Evolutionary conservation across 495 filamentous ascomycete species (phyloP).

Genomic region (Daldinia concentrica): DNA sequence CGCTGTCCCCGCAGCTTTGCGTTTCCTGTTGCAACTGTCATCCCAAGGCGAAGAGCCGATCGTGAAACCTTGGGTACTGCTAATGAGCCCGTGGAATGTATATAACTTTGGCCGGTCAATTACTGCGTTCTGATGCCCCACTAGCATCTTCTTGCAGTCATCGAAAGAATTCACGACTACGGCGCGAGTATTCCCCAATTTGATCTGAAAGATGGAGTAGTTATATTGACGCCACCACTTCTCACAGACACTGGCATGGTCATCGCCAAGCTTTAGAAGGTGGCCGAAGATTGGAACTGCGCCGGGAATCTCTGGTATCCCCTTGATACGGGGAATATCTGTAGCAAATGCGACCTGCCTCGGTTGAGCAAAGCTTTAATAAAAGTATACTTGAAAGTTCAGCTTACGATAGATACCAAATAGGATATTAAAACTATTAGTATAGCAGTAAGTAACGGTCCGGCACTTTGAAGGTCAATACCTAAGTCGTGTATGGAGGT

Average conservation of each 20-base stretch:
- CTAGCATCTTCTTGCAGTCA: conserved; percentile 56
- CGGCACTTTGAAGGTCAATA: background rate
- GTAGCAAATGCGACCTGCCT: conserved; percentile 8
- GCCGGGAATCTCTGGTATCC: conserved; percentile 62
- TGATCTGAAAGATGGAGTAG: conserved; percentile 64
- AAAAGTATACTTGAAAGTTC: background rate
- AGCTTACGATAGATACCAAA: background rate
- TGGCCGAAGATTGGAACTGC: conserved; percentile 62
- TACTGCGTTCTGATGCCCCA: conserved; percentile 58
- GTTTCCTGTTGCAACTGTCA: conserved; percentile 61
- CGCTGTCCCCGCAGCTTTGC: conserved; percentile 60
- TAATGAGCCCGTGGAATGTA: conserved; percentile 61
- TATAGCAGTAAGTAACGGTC: background rate
- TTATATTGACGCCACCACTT: conserved; percentile 63
- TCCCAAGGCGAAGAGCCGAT: conserved; percentile 61
- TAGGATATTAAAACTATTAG: background rate
- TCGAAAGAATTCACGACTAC: conserved; percentile 61
- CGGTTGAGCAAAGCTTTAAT: background rate
- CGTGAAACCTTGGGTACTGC: conserved; percentile 57
- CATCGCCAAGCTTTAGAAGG: conserved; percentile 63
- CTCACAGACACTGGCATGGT: conserved; percentile 64
- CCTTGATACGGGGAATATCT: conserved; percentile 48
- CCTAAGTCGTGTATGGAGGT: background rate
- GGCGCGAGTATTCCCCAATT: conserved; percentile 61
- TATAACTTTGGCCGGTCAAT: conserved; percentile 60